Evolutionary conservation across 106 monocot genomes (phyloP).

Genomic region (Dioscorea alata): DNA sequence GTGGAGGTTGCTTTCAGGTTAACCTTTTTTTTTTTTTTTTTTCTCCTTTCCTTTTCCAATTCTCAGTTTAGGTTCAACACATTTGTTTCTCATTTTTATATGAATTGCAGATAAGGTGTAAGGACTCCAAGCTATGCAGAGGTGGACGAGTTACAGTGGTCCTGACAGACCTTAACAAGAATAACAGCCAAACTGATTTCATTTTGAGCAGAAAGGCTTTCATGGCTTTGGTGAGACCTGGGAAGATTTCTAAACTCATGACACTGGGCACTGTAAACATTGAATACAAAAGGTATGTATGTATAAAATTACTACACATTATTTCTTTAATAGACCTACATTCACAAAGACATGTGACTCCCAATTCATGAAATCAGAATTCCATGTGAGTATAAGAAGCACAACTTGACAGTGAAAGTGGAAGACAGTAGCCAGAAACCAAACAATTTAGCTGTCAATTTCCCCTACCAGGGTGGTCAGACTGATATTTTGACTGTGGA

Average conservation of each 20-base stretch:
- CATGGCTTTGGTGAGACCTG: conserved; percentile 44
- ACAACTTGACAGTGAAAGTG: conserved; percentile 49
- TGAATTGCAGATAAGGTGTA: conserved; percentile 84
- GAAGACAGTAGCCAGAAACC: conserved; percentile 61
- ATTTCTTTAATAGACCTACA: no score
- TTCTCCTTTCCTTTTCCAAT: neutral
- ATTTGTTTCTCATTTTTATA: no score
- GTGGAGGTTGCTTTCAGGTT: conserved; percentile 80
- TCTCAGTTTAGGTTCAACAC: no score
- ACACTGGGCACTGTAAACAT: conserved; percentile 33
- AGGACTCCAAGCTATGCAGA: conserved; percentile 42
- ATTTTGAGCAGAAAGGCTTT: conserved; percentile 53
- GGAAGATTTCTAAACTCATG: conserved; percentile 21
- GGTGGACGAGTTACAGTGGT: conserved; percentile 50
- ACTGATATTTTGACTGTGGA: conserved; percentile 71
- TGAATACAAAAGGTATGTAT: conserved; percentile 56
- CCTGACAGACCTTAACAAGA: conserved; percentile 43
- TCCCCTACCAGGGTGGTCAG: conserved; percentile 85
- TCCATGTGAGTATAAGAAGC: conserved; percentile 54
- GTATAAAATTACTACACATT: no score
- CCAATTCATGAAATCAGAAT: no score
- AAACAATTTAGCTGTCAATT: conserved; percentile 41
- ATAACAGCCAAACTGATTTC: conserved; percentile 54
- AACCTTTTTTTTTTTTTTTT: neutral
- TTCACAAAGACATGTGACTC: no score